Evolutionary conservation across 331 rosid species (phyloP).

Genomic region (Prunus yedoensis): DNA sequence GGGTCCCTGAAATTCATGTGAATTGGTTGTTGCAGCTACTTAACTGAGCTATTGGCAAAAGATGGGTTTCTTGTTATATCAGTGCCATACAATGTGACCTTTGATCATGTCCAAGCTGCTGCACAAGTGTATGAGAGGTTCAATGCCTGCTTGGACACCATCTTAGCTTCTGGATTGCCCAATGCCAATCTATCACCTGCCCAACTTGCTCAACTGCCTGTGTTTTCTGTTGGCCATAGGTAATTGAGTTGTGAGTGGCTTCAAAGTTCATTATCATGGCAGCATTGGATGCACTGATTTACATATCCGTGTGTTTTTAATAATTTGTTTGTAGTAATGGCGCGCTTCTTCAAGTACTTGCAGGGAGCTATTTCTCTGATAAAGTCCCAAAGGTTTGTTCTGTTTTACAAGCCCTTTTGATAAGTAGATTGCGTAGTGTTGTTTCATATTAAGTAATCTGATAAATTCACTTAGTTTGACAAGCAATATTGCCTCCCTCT

Average conservation of each 20-base stretch:
- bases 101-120: slow-evolving; percentile 75
- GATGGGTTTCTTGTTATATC: slow-evolving; percentile 73
- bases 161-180: slow-evolving; percentile 72
- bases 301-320: slow-evolving; percentile 8
- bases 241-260: slow-evolving; percentile 21
- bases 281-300: slow-evolving; percentile 16
- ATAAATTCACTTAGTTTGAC: slow-evolving; percentile 42
- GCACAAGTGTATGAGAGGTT: slow-evolving; percentile 78
- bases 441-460: not conserved
- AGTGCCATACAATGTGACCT: slow-evolving; percentile 91
- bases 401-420: slow-evolving; percentile 8
- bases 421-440: not conserved
- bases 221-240: slow-evolving; percentile 94
- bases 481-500: slow-evolving; percentile 38
- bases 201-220: slow-evolving; percentile 66
- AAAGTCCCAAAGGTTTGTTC: slow-evolving; percentile 75
- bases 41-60: slow-evolving; percentile 66
- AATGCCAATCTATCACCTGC: slow-evolving; percentile 52
- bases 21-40: slow-evolving; percentile 47
- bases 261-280: slow-evolving; percentile 4
- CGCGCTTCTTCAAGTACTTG: slow-evolving; percentile 83
- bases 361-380: slow-evolving; percentile 81
- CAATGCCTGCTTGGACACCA: slow-evolving; percentile 59
- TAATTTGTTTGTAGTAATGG: slow-evolving; percentile 62
- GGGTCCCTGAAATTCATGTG: not conserved